phyloP scores from a whole-genome alignment of 192 early-diverging fungal genomes.

The Umbelopsis vinacea region DNA sequence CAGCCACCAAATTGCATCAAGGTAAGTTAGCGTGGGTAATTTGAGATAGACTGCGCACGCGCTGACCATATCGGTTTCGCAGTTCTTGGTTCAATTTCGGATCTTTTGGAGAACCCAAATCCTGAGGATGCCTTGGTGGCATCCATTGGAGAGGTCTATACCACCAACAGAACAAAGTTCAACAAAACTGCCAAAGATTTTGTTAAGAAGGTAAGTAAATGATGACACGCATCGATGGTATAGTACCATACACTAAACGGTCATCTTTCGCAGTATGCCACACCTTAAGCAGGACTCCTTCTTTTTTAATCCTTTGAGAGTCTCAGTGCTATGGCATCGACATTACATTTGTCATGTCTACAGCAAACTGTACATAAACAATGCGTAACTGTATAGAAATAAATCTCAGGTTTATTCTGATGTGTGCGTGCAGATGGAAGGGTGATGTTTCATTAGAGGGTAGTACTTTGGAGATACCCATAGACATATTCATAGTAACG shows the following conservation, averaged over 20 bases:
- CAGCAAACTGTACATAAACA: background rate
- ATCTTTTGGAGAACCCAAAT: conserved; percentile 75
- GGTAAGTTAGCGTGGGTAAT: conserved; percentile 44
- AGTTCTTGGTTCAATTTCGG: conserved; percentile 67
- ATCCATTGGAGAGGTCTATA: conserved; percentile 75
- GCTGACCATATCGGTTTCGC: background rate
- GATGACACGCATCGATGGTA: background rate
- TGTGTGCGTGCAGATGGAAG: background rate
- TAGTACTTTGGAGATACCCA: no score
- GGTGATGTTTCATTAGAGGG: background rate
- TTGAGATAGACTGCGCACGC: background rate
- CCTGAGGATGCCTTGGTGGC: conserved; percentile 83
- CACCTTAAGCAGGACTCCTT: background rate
- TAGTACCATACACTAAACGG: background rate
- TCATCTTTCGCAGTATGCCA: background rate
- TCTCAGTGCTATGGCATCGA: background rate
- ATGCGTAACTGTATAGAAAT: background rate
- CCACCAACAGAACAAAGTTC: conserved; percentile 63
- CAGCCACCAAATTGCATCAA: conserved; percentile 71
- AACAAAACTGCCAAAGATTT: conserved; percentile 74
- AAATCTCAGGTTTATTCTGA: background rate
- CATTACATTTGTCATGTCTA: background rate
- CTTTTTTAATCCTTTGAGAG: background rate
- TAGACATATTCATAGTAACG: no score
- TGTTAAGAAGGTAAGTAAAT: conserved; percentile 63